Conservation (phyloP, 768 basidiomycete species). For the Lactarius sp. region DNA sequence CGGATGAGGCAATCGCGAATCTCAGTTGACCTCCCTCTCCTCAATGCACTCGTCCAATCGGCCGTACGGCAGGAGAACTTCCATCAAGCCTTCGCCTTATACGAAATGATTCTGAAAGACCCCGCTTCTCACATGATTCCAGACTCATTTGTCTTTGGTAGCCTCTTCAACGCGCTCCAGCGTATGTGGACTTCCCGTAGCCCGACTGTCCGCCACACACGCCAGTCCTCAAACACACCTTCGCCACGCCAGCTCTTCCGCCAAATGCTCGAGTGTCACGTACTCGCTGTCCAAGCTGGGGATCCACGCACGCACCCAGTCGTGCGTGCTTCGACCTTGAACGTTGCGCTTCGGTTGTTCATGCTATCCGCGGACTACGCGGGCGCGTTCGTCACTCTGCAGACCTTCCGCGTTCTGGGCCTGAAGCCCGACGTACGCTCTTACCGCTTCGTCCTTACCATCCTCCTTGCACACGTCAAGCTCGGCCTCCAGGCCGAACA, state of each 20-base stretch:
- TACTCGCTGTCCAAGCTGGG: neutral
- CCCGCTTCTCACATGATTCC: slow-evolving; percentile 35
- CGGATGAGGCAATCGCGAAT: slow-evolving; percentile 39
- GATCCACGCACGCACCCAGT: neutral
- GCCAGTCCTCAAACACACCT: slow-evolving; percentile 2
- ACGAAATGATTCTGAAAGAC: slow-evolving; percentile 36
- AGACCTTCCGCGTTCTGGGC: slow-evolving; percentile 6
- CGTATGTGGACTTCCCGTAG: neutral
- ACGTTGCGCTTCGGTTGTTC: slow-evolving; percentile 22
- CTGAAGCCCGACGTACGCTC: slow-evolving; percentile 17
- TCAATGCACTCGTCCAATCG: slow-evolving; percentile 45
- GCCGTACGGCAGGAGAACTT: slow-evolving; percentile 35
- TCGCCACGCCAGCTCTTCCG: slow-evolving; percentile 22
- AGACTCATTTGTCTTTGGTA: slow-evolving; percentile 21
- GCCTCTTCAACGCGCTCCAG: slow-evolving; percentile 24
- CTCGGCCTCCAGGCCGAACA: neutral
- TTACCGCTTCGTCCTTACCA: slow-evolving; percentile 21
- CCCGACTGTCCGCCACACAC: neutral
- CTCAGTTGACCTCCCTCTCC: slow-evolving; percentile 37
- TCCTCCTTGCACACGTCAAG: slow-evolving; percentile 15
- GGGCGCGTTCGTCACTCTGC: slow-evolving; percentile 19
- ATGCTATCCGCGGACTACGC: slow-evolving; percentile 20
- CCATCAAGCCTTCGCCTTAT: slow-evolving; percentile 41
- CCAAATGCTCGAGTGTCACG: slow-evolving; percentile 24
- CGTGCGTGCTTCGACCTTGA: slow-evolving; percentile 15